Conservation (phyloP, 2,329 filamentous ascomycete species). For the Penicillium digitatum region DNA sequence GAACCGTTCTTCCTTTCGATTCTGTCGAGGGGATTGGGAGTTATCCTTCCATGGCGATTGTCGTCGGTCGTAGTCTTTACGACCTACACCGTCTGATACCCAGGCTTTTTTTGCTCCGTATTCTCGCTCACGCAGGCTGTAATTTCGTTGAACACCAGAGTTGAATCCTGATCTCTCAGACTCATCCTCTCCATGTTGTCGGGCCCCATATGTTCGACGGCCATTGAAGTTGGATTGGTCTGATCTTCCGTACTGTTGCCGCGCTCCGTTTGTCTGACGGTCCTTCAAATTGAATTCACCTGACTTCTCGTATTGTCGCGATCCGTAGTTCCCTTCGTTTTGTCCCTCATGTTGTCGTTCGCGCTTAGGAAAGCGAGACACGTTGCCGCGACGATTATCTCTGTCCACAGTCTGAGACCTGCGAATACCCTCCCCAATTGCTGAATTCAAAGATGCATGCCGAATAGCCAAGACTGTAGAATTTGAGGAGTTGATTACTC, state of each 20-base stretch:
- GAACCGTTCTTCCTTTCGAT: background rate
- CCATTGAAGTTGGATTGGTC: background rate
- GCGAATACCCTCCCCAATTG: slow-evolving; percentile 65
- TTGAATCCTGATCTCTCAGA: background rate
- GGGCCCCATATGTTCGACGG: background rate
- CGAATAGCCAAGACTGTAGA: slow-evolving; percentile 29
- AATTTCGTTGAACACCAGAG: background rate
- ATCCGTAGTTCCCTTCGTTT: background rate
- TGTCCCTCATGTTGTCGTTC: background rate
- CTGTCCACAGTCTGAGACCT: slow-evolving; percentile 30
- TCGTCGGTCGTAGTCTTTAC: background rate
- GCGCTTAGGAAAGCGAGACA: background rate
- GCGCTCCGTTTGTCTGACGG: background rate
- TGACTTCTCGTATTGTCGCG: slow-evolving; percentile 1
- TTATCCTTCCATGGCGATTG: background rate
- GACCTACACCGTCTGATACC: background rate
- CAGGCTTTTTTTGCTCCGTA: background rate
- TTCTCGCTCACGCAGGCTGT: background rate
- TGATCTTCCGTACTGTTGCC: background rate
- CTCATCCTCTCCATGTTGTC: background rate
- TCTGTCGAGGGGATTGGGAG: background rate
- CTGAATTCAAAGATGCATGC: slow-evolving; percentile 60
- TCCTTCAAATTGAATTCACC: background rate
- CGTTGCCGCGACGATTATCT: slow-evolving; percentile 7
- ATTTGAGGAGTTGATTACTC: background rate